A percentile compares a stretch with the other conserved stretches of the same genome.
phyloP scores from a whole-genome alignment of 2,329 filamentous ascomycete genomes.

The Stachybotrys chartarum region DNA sequence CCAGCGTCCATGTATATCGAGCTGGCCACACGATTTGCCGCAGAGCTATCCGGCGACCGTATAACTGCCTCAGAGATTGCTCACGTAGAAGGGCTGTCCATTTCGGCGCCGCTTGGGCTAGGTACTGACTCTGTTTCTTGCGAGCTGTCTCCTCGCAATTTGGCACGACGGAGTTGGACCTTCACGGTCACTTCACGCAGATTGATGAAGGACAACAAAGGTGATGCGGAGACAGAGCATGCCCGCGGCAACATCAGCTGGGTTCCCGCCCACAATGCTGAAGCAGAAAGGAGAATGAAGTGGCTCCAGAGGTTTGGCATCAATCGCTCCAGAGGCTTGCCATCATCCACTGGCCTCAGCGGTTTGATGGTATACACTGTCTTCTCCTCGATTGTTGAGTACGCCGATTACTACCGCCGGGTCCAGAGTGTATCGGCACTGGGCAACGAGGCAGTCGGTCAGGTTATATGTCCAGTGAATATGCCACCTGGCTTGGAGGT shows the following conservation, averaged over 20 bases:
- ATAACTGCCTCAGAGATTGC: neutral
- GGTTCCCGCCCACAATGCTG: neutral
- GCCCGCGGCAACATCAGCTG: neutral
- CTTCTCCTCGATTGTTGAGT: neutral
- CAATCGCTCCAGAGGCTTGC: neutral
- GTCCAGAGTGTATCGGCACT: neutral
- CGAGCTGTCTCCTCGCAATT: neutral
- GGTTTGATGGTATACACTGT: neutral
- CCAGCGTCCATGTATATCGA: constrained; percentile 21
- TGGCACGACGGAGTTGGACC: neutral
- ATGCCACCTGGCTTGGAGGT: neutral
- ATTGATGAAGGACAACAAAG: neutral
- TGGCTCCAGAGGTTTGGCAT: neutral
- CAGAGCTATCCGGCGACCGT: neutral
- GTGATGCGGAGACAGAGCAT: neutral
- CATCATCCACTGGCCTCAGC: neutral
- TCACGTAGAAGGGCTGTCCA: neutral
- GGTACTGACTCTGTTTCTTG: neutral
- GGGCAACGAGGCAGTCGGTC: neutral
- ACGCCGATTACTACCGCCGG: neutral
- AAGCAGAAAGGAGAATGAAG: neutral
- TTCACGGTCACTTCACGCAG: neutral
- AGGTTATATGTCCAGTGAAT: neutral
- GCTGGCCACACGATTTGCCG: constrained; percentile 3
- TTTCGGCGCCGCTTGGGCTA: neutral